Evolutionary conservation across 1,139 yeast species (phyloP).

Genomic region (Hemisphaericaspora subhashii): DNA sequence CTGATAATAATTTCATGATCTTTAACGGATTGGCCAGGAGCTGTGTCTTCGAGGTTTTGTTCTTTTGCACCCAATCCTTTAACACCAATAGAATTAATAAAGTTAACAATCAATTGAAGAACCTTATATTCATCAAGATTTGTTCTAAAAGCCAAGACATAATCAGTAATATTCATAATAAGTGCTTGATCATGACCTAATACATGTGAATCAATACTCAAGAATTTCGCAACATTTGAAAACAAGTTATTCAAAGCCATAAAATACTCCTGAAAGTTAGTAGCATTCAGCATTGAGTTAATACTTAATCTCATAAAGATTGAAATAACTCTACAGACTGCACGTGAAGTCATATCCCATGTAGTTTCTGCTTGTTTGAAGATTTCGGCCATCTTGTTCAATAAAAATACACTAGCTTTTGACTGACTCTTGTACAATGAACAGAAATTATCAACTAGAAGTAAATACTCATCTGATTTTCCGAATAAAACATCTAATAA

Average conservation of each 20-base stretch:
- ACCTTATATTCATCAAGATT: slow-evolving; percentile 41
- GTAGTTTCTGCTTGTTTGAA: slow-evolving; percentile 51
- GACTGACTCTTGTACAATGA: slow-evolving; percentile 38
- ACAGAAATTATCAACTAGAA: slow-evolving; percentile 53
- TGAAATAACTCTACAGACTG: slow-evolving; percentile 60
- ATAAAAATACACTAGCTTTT: slow-evolving; percentile 50
- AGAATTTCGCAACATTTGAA: slow-evolving; percentile 46
- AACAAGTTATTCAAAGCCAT: slow-evolving; percentile 32
- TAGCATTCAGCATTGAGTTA: slow-evolving; percentile 24
- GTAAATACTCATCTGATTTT: slow-evolving; percentile 62
- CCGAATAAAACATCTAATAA: slow-evolving; percentile 65
- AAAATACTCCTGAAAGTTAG: slow-evolving; percentile 31
- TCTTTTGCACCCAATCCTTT: slow-evolving; percentile 54
- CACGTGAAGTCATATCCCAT: slow-evolving; percentile 66
- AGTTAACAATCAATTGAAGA: slow-evolving; percentile 36
- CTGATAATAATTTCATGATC: slow-evolving; percentile 57
- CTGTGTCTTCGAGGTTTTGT: slow-evolving; percentile 28
- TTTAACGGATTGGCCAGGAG: slow-evolving; percentile 33
- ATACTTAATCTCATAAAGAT: slow-evolving; percentile 47
- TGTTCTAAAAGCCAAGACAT: slow-evolving; percentile 45
- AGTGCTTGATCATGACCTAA: slow-evolving; percentile 61
- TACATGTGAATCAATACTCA: slow-evolving; percentile 45
- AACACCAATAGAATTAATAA: slow-evolving; percentile 52
- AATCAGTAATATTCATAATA: slow-evolving; percentile 57
- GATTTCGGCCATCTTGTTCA: slow-evolving; percentile 46